Base-by-base conservation (phyloP, 495 filamentous ascomycete genomes). In the Penicillium alfredii region DNA sequence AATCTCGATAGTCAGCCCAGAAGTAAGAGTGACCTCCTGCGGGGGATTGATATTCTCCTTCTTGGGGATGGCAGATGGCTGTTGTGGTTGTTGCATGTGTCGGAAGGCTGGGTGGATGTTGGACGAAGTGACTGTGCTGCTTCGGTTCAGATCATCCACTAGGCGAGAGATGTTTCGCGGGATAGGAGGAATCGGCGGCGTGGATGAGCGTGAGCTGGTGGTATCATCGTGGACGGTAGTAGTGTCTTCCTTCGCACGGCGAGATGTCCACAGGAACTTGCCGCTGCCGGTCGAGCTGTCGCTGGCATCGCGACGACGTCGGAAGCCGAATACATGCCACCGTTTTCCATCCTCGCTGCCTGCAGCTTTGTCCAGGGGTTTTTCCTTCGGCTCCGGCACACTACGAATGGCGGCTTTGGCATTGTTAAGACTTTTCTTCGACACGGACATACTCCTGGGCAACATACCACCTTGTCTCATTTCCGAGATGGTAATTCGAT, bases 311-410 rank as follows among this genome's bases (percentile, higher is more conserved):
- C 40, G 45, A n/a, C 36, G 43, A 4, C 47, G 50, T 26, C 50
- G 55, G 23, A 59, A 42, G 12, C 43, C 33, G 14, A 61, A 60
- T 12, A 59, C n/a, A 14, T 38, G 39, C 35, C 48, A 44, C 38
- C 49, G 50, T 33, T 50, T 45, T 3, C 29, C 23, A 1, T 54
- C 47, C 1, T 45, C 45, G 14, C 14, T 26, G 20, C 13, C 40
- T 18, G n/a, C 16, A 9, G 11, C 14, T 11, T 24, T 33, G 1
- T 25, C 17, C 1, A 16, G 11, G 4, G 19, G 11, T 34, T 23
- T 43, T 43, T 27, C 18, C 17, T 15, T 41, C 22, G 4, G 11
- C 8, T 8, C 40, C 33, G 1, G 39, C 6, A 15, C 26, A 11
- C 11, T 1, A 21, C 22, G 41, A 33, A 0, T 16, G 1, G 26